A percentile compares a stretch with the other conserved stretches of the same genome.
Evolutionary conservation across 1,139 yeast species (phyloP).

Genomic region (Pichia sp.): DNA sequence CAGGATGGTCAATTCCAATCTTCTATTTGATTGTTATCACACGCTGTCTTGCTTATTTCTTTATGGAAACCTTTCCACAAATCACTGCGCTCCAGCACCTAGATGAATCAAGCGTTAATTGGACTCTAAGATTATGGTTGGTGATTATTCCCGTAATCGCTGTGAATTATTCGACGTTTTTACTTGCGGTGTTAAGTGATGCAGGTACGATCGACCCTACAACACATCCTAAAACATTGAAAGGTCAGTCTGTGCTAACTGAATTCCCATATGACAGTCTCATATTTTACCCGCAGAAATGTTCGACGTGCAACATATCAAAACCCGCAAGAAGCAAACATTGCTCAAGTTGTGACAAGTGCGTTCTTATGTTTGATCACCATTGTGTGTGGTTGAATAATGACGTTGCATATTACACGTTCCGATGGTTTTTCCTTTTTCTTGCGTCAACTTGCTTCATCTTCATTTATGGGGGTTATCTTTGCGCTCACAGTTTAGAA

Average conservation of each 20-base stretch:
- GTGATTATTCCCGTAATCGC: constrained; percentile 31
- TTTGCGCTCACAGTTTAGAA: constrained; percentile 30
- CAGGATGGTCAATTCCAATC: constrained; percentile 43
- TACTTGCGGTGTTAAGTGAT: constrained; percentile 41
- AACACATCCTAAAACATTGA: constrained; percentile 5
- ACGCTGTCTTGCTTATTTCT: constrained; percentile 42
- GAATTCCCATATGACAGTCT: constrained; percentile 38
- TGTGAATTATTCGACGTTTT: constrained; percentile 33
- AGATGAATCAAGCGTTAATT: background rate
- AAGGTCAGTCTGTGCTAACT: constrained; percentile 31
- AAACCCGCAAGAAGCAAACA: constrained; percentile 92
- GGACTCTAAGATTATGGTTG: constrained; percentile 13
- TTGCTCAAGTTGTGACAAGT: constrained; percentile 64
- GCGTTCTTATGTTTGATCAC: constrained; percentile 73
- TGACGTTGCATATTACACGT: constrained; percentile 77
- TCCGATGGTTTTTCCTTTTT: constrained; percentile 61
- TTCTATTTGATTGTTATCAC: constrained; percentile 40
- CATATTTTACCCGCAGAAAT: constrained; percentile 45
- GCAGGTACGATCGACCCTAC: constrained; percentile 41
- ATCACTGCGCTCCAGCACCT: constrained; percentile 5
- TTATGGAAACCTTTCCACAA: constrained; percentile 30
- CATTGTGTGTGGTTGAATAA: constrained; percentile 96
- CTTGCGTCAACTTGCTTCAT: constrained; percentile 49
- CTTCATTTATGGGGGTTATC: constrained; percentile 52
- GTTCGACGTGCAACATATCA: constrained; percentile 46